Evolutionary conservation across 1,284 basidiomycete species (phyloP).

Genomic region (Porodaedalea pini): DNA sequence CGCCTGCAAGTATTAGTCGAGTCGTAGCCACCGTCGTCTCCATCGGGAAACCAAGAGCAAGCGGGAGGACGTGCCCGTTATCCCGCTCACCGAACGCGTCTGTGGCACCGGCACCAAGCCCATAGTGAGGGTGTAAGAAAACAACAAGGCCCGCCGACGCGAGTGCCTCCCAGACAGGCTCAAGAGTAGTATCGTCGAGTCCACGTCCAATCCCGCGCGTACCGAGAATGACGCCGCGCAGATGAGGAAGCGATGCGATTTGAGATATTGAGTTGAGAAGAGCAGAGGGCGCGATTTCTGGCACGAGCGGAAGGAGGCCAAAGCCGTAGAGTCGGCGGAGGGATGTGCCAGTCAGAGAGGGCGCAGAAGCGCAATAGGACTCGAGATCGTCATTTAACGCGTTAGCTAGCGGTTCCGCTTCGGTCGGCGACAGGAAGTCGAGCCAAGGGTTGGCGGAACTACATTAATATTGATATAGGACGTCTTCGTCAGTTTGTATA

Average conservation of each 20-base stretch:
- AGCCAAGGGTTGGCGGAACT: constrained; percentile 87
- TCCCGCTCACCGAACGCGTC: constrained; percentile 67
- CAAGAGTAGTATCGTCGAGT: constrained; percentile 71
- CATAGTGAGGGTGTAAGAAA: constrained; percentile 83
- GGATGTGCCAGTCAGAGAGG: constrained; percentile 34
- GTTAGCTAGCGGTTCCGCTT: constrained; percentile 60
- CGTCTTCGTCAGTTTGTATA: not conserved
- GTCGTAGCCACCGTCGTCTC: constrained; percentile 82
- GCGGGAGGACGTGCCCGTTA: constrained; percentile 82
- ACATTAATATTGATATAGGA: constrained; percentile 1
- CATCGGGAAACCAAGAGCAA: constrained; percentile 84
- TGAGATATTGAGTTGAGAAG: constrained; percentile 63
- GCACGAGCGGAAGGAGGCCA: constrained; percentile 79
- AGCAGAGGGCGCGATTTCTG: constrained; percentile 49
- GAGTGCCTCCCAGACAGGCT: constrained; percentile 75
- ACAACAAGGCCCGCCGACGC: constrained; percentile 64
- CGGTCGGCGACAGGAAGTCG: constrained; percentile 71
- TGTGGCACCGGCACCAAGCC: constrained; percentile 53
- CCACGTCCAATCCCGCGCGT: constrained; percentile 75
- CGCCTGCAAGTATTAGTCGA: constrained; percentile 75
- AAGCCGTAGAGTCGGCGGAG: constrained; percentile 75
- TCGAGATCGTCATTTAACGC: constrained; percentile 77
- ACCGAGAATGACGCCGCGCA: constrained; percentile 80
- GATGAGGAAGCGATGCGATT: constrained; percentile 60
- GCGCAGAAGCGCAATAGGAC: constrained; percentile 66